Percentiles rank a stretch among this genome's conserved stretches.
Conservation (phyloP, 2,329 filamentous ascomycete species). For the Apiospora aurea region DNA sequence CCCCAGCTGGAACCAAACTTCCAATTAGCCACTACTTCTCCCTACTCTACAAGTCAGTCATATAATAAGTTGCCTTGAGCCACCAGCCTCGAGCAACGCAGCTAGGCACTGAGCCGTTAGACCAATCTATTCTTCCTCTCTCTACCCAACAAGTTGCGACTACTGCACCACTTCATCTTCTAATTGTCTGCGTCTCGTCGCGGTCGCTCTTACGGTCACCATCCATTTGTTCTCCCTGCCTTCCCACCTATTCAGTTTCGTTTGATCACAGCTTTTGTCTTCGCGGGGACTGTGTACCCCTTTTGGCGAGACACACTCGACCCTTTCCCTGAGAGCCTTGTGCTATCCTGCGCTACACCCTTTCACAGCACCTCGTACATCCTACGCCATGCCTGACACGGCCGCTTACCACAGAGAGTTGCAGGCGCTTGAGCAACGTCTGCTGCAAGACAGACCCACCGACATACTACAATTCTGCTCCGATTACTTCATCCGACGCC, state of each 20-base stretch:
- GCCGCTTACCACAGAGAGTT: conserved; percentile 67
- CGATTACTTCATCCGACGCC: conserved; percentile 71
- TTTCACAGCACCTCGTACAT: conserved; percentile 2
- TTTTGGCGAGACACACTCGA: conserved; percentile 18
- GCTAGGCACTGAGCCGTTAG: conserved; percentile 20
- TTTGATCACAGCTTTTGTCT: conserved; percentile 16
- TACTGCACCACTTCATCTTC: conserved; percentile 1
- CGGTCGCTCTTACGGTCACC: background rate
- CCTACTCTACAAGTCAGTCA: conserved; percentile 21
- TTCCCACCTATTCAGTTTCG: conserved; percentile 1
- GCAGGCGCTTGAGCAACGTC: conserved; percentile 67
- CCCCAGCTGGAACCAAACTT: conserved; percentile 34
- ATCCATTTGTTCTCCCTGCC: background rate
- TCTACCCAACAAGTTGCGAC: conserved; percentile 1
- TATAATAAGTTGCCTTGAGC: conserved; percentile 29
- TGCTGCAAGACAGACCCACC: conserved; percentile 63
- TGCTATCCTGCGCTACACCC: conserved; percentile 1
- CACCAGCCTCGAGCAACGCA: conserved; percentile 25
- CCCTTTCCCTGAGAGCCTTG: conserved; percentile 9
- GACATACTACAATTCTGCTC: conserved; percentile 76
- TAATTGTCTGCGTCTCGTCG: background rate
- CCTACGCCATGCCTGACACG: conserved; percentile 53
- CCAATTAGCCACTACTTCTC: conserved; percentile 31
- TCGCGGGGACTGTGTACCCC: conserved; percentile 19
- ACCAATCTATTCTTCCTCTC: conserved; percentile 17